Evolutionary conservation across 805 yeast genomes (phyloP).

Genomic region (Peterozyma xylosa): DNA sequence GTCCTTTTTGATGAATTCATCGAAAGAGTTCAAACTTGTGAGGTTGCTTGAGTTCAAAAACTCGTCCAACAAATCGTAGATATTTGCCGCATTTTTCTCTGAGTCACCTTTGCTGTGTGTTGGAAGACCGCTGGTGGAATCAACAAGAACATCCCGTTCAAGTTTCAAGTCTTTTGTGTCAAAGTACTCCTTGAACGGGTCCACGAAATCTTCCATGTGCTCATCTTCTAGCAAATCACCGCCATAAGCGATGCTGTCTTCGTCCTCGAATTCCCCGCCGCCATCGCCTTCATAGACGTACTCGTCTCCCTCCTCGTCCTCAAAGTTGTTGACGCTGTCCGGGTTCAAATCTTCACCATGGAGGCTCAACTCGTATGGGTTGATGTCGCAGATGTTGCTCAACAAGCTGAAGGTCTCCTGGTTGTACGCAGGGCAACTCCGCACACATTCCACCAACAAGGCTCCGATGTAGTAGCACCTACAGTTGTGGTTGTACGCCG

Average conservation of each 20-base stretch:
- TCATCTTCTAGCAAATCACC: neutral
- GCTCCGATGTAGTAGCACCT: constrained; percentile 20
- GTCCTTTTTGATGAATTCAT: too few species aligned
- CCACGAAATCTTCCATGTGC: neutral
- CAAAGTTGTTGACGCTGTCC: too few species aligned
- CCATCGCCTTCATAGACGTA: too few species aligned
- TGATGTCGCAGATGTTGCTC: neutral
- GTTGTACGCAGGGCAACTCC: constrained; percentile 15
- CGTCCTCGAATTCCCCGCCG: neutral
- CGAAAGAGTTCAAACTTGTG: too few species aligned
- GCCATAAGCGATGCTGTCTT: neutral
- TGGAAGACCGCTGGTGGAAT: neutral
- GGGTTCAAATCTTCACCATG: too few species aligned
- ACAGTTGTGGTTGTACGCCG: constrained; percentile 15
- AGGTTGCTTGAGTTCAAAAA: too few species aligned
- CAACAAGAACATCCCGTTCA: neutral
- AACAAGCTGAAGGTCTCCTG: neutral
- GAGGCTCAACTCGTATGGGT: neutral
- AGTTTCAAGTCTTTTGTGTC: neutral
- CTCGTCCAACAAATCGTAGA: too few species aligned
- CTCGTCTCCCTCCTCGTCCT: too few species aligned
- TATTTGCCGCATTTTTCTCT: too few species aligned
- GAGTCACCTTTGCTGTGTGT: too few species aligned
- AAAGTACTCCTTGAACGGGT: neutral
- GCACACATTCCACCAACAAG: constrained; percentile 14